Conservation (phyloP, 352 stramenopile genomes). For the Sclerospora graminicola region DNA sequence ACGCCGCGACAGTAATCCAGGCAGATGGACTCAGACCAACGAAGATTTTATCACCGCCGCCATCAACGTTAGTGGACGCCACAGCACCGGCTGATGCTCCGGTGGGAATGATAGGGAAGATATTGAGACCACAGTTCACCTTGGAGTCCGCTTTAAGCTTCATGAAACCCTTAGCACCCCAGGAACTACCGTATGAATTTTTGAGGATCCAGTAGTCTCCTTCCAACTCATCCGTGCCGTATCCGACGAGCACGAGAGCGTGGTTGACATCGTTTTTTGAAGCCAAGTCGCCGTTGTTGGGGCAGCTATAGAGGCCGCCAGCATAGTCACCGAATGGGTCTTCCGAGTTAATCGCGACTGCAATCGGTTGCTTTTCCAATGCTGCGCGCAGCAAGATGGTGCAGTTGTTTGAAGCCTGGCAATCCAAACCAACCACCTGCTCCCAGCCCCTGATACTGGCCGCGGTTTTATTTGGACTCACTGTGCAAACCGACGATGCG, state of each 20-base stretch:
- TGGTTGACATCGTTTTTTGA: slow-evolving; percentile 69
- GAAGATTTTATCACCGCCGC: slow-evolving; percentile 52
- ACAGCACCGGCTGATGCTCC: slow-evolving; percentile 39
- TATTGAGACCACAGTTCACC: slow-evolving; percentile 68
- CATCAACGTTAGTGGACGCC: slow-evolving; percentile 36
- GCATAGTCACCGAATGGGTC: slow-evolving; percentile 65
- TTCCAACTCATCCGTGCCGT: slow-evolving; percentile 38
- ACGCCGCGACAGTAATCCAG: slow-evolving; percentile 52
- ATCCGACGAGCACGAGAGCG: slow-evolving; percentile 63
- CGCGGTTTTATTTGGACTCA: slow-evolving; percentile 37
- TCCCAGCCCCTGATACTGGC: slow-evolving; percentile 65
- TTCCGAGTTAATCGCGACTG: slow-evolving; percentile 66
- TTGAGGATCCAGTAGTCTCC: slow-evolving; percentile 81
- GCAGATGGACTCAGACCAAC: slow-evolving; percentile 33
- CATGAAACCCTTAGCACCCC: slow-evolving; percentile 58
- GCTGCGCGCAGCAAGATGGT: slow-evolving; percentile 41
- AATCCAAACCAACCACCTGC: slow-evolving; percentile 53
- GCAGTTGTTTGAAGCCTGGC: slow-evolving; percentile 35
- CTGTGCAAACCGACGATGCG: slow-evolving; percentile 21
- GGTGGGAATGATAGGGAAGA: slow-evolving; percentile 61
- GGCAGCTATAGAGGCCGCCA: slow-evolving; percentile 57
- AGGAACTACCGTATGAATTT: slow-evolving; percentile 67
- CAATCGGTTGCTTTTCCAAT: slow-evolving; percentile 53
- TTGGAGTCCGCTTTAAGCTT: slow-evolving; percentile 56
- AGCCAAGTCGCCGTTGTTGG: slow-evolving; percentile 47